Evolutionary conservation across 345 rosid genomes (phyloP).

Genomic region (Triadica sebifera): DNA sequence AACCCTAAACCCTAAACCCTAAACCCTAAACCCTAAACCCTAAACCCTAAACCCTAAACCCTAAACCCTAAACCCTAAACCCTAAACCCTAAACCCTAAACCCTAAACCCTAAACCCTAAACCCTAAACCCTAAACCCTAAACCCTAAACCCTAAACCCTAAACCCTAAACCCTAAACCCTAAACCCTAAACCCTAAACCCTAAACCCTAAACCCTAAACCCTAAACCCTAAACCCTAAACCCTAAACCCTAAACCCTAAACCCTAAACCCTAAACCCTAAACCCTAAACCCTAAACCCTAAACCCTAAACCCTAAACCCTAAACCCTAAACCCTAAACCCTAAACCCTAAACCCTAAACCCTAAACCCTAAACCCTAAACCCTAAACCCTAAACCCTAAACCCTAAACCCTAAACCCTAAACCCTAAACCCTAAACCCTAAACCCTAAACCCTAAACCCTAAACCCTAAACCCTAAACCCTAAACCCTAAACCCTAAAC

Average conservation of each 20-base stretch:
- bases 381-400: slow-evolving; percentile 23
- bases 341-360: not conserved
- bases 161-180: not conserved
- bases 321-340: not conserved
- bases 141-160: slow-evolving; percentile 7
- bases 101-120: too few relatives aligned
- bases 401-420: slow-evolving; percentile 15
- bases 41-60: too few relatives aligned
- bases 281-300: not conserved
- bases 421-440: slow-evolving; percentile 3
- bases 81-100: too few relatives aligned
- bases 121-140: not conserved
- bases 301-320: not conserved
- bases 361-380: not conserved
- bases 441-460: slow-evolving; percentile 7
- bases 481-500: slow-evolving; percentile 9
- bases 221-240: slow-evolving; percentile 9
- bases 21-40: too few relatives aligned
- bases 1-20: too few relatives aligned
- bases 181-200: not conserved
- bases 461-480: slow-evolving; percentile 1
- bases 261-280: not conserved
- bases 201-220: not conserved
- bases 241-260: not conserved
- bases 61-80: too few relatives aligned